phyloP scores from a whole-genome alignment of 805 yeast genomes.

The Candida arabinofermentans region DNA sequence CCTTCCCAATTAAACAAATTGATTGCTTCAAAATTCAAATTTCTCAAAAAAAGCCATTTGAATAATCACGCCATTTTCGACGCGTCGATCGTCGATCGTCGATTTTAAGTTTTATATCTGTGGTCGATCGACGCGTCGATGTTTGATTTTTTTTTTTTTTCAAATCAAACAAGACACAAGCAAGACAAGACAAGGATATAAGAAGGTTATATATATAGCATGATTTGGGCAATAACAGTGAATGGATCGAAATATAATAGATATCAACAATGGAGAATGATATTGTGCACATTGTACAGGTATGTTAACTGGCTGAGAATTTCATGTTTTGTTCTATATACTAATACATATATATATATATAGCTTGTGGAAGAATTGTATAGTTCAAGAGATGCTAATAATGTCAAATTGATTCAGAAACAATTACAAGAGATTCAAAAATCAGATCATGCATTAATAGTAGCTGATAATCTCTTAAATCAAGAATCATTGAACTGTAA shows the following conservation, averaged over 20 bases:
- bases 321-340: background rate
- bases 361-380: slow-evolving; percentile 41
- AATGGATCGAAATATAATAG: background rate
- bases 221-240: background rate
- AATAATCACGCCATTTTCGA: too few species aligned
- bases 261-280: background rate
- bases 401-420: slow-evolving; percentile 44
- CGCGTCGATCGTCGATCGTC: too few species aligned
- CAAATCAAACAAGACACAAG: too few species aligned
- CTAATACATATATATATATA: background rate
- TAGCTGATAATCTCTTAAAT: slow-evolving; percentile 53
- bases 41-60: too few species aligned
- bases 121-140: too few species aligned
- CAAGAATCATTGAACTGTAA: slow-evolving; percentile 44
- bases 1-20: too few species aligned
- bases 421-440: slow-evolving; percentile 57
- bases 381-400: slow-evolving; percentile 32
- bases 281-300: background rate
- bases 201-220: too few species aligned
- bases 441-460: slow-evolving; percentile 47
- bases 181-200: too few species aligned
- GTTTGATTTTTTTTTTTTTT: too few species aligned
- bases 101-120: too few species aligned
- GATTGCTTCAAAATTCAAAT: too few species aligned
- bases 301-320: background rate